Percentiles rank a stretch among this genome's conserved stretches.
Evolutionary conservation across 2,329 filamentous ascomycete species (phyloP).

Genomic region (Apiospora koreana): DNA sequence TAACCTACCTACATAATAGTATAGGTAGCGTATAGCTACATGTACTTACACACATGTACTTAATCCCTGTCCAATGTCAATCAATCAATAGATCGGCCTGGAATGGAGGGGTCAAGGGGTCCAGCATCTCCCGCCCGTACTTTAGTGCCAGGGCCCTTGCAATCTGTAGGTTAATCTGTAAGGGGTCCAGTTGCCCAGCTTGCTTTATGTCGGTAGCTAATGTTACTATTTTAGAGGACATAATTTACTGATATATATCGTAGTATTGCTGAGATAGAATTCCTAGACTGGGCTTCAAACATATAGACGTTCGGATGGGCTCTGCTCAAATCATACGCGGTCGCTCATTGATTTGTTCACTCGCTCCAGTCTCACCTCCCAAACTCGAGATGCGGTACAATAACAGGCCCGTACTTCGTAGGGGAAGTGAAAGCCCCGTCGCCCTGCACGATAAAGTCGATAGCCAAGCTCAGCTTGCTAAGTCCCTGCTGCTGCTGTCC

Average conservation of each 20-base stretch:
- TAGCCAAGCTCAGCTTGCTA: slow-evolving; percentile 78
- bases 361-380: slow-evolving; percentile 51
- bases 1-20: not conserved
- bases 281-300: not conserved
- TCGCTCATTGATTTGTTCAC: not conserved
- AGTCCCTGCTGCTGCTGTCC: slow-evolving; percentile 47
- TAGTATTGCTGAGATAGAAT: not conserved
- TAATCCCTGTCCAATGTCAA: not conserved
- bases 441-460: slow-evolving; percentile 96
- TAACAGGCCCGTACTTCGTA: slow-evolving; percentile 95
- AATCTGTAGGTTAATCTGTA: no score
- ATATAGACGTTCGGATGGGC: not conserved
- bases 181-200: not conserved
- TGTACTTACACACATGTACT: no score
- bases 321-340: not conserved
- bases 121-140: not conserved
- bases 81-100: not conserved
- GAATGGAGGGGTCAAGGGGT: not conserved
- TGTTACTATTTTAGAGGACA: no score
- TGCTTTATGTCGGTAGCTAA: no score
- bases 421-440: slow-evolving; percentile 79
- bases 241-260: no score
- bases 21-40: no score
- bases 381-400: slow-evolving; percentile 84
- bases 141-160: not conserved